Conservation (phyloP, 2,329 filamentous ascomycete genomes). For the Penicillium sp. region DNA sequence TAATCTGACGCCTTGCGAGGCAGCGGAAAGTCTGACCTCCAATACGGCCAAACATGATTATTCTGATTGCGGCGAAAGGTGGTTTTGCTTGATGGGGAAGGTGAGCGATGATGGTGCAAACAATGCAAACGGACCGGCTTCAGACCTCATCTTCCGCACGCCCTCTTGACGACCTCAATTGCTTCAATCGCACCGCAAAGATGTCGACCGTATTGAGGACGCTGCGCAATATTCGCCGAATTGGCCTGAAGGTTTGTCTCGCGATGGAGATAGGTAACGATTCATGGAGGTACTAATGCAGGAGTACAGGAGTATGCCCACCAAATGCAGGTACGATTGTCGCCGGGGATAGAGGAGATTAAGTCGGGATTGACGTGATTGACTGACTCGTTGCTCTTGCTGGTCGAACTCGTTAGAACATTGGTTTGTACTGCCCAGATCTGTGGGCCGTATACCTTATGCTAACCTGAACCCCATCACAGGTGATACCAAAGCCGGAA, state of each 20-base stretch:
- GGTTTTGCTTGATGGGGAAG: conserved; percentile 20
- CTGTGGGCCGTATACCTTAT: conserved; percentile 2
- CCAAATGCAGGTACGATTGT: conserved; percentile 74
- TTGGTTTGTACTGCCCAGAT: conserved; percentile 30
- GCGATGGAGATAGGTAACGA: conserved; percentile 1
- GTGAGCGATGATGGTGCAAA: conserved; percentile 25
- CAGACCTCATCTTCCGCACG: conserved; percentile 5
- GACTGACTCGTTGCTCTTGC: conserved; percentile 17
- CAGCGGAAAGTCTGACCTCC: conserved; percentile 35
- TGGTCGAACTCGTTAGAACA: conserved; percentile 33
- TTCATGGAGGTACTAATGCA: conserved; percentile 32
- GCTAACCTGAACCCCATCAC: conserved; percentile 24
- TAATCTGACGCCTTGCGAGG: conserved; percentile 27
- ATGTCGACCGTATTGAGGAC: conserved; percentile 94
- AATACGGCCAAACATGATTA: conserved; percentile 36
- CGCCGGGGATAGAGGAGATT: conserved; percentile 12
- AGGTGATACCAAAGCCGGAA: conserved; percentile 96
- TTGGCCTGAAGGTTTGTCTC: conserved; percentile 70
- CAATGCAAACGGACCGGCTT: conserved; percentile 30
- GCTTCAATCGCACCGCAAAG: conserved; percentile 33
- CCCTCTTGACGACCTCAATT: conserved; percentile 15
- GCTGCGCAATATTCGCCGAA: conserved; percentile 74
- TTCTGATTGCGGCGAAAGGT: conserved; percentile 5
- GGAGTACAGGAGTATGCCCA: conserved; percentile 71
- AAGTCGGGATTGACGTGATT: not conserved